These are phyloP conservation scores for Emmonsia crescens DNA, from an alignment of 2,329 filamentous ascomycete genomes.

Conservation along the genomic window DNA sequence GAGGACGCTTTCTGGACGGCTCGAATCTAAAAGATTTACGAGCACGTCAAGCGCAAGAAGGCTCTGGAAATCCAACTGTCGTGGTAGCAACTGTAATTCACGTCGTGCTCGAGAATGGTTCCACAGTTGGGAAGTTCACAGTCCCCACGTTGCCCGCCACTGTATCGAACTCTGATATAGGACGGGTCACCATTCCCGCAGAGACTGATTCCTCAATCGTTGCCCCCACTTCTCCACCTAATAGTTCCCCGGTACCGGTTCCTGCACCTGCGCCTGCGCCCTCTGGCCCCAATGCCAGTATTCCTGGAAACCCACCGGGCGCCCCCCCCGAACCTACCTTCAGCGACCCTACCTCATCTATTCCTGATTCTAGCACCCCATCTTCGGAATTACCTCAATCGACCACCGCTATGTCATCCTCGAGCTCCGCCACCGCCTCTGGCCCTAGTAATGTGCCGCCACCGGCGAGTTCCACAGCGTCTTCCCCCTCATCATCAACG, in stretches of 20 bases:
- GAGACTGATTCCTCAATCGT: slow-evolving; percentile 10
- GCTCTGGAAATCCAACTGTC: slow-evolving; percentile 6
- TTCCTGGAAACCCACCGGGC: background rate
- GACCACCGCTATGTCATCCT: background rate
- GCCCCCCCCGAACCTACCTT: background rate
- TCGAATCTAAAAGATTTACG: background rate
- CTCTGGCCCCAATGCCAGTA: background rate
- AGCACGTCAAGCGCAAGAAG: slow-evolving; percentile 7
- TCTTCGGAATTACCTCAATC: background rate
- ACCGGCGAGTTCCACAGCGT: background rate
- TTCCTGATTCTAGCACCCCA: background rate
- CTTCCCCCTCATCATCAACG: background rate
- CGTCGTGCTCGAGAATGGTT: slow-evolving; percentile 16
- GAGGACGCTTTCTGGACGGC: background rate
- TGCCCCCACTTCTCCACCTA: slow-evolving; percentile 4
- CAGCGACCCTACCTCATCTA: background rate
- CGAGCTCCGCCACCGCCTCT: background rate
- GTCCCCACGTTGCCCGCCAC: slow-evolving; percentile 17
- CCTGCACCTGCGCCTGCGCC: background rate
- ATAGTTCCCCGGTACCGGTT: background rate
- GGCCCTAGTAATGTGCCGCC: background rate
- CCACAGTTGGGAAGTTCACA: slow-evolving; percentile 15
- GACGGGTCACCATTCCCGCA: slow-evolving; percentile 16
- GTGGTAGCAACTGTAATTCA: slow-evolving; percentile 16
- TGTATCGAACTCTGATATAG: slow-evolving; percentile 16